A percentile compares a stretch with the other conserved stretches of the same genome.
These are phyloP conservation scores for Phytopythium mirpurense DNA, from an alignment of 352 stramenopile species.

Conservation along the genomic window DNA sequence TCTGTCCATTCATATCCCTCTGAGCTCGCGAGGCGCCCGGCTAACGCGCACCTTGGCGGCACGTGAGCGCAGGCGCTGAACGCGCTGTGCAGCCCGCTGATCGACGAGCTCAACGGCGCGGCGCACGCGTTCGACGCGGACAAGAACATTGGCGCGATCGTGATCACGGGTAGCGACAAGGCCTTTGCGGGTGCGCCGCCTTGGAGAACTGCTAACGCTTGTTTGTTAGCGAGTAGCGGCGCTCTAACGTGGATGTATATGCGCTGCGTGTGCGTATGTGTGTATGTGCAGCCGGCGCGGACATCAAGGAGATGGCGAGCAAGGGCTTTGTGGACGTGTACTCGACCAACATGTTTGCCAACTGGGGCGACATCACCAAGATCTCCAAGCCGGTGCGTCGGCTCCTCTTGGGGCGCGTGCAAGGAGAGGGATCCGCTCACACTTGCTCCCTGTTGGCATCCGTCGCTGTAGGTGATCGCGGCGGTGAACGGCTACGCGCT, in stretches of 20 bases:
- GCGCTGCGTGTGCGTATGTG: no score
- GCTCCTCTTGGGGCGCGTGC: no score
- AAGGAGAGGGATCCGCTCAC: not conserved
- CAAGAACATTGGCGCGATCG: constrained; percentile 91
- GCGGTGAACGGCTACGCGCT: constrained; percentile 98
- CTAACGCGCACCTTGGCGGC: not conserved
- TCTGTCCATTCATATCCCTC: no score
- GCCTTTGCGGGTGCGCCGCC: constrained; percentile 86
- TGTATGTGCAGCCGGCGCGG: constrained; percentile 71
- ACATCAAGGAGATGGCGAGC: constrained; percentile 97
- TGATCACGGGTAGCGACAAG: constrained; percentile 95
- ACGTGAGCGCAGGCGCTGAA: constrained; percentile 84
- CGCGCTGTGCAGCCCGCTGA: constrained; percentile 93
- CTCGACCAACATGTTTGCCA: constrained; percentile 95
- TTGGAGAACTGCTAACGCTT: no score
- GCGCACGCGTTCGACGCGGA: constrained; percentile 91
- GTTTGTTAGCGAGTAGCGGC: no score
- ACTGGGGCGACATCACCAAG: constrained; percentile 95
- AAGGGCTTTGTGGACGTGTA: constrained; percentile 93
- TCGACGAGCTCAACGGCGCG: constrained; percentile 94
- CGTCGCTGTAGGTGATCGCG: constrained; percentile 93
- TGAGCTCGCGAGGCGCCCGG: no score
- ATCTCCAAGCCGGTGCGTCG: constrained; percentile 84
- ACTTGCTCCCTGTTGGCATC: no score
- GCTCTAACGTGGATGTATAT: no score